Base-by-base conservation (phyloP, 2,329 filamentous ascomycete genomes). In the Paraphoma sp. region DNA sequence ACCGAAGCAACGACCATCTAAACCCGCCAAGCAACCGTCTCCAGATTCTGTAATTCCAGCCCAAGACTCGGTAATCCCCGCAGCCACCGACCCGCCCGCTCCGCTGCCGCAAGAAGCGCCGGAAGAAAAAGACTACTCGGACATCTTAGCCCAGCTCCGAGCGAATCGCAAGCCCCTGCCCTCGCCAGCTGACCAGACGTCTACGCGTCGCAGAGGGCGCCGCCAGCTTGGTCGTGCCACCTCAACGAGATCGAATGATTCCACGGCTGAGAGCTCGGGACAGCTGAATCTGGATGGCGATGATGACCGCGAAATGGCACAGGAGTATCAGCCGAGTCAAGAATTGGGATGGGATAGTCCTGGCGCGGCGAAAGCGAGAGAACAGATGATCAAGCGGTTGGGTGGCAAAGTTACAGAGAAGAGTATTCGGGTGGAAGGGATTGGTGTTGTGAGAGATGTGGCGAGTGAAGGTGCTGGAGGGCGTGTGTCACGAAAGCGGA, bases 311-410 rank as follows among this genome's bases (percentile, higher is more conserved):
- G 67, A 63, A 40, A 60, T 64, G 11, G 54, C 66, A 18, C 63
- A 69, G 12, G 70, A 70, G 33, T 73, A 72, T 43, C 66, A 74
- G 51, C 70, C 76, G 1, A 75, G 70, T 36, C 76, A 79, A 53
- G 67, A 71, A 38, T 51, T 78, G 29, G 69, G 72, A 0, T 79
- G 76, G 71, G 76, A 78, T 48, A 73, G 72, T n/a, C 70, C 70
- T 4, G 74, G 70, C 8, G 70, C 65, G 36, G 68, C 72, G 49
- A 72, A 68, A 44, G 71, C 71, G 45, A 64, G 76, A 36, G 73
- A 73, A 51, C 59, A 65, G 51, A 71, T 78, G 67, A 77, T 78
- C 50, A 63, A 59, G 38, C 69, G 68, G 51, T 57, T 78, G 46
- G 76, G 75, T 1, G 76, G 76, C 8, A 73, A 63, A 29, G 63